These are phyloP conservation scores for Pyricularia grisea DNA, from an alignment of 2,329 filamentous ascomycete species.

Conservation along the genomic window DNA sequence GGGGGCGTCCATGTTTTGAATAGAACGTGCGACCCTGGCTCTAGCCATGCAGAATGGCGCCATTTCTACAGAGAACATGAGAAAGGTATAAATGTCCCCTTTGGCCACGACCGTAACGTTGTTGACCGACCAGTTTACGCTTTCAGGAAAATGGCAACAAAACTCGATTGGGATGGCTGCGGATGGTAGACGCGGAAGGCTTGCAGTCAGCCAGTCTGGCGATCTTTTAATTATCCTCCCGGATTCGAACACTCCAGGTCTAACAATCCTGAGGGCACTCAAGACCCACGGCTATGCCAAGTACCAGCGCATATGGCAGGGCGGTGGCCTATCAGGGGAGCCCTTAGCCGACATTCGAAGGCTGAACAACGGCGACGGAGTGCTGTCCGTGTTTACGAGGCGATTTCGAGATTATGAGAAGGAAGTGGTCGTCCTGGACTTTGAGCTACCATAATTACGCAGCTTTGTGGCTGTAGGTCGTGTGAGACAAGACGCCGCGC, in stretches of 20 bases:
- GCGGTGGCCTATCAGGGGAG: slow-evolving; percentile 24
- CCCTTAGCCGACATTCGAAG: slow-evolving; percentile 28
- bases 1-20: slow-evolving; percentile 40
- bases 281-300: slow-evolving; percentile 17
- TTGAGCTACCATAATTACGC: slow-evolving; percentile 13
- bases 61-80: slow-evolving; percentile 2
- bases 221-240: slow-evolving; percentile 28
- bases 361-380: slow-evolving; percentile 20
- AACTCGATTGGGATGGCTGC: slow-evolving; percentile 19
- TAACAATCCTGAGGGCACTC: slow-evolving; percentile 23
- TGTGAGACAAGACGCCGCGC: not conserved
- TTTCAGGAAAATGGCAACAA: slow-evolving; percentile 22
- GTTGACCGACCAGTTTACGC: not conserved
- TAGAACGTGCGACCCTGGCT: slow-evolving; percentile 17
- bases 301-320: slow-evolving; percentile 27
- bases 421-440: slow-evolving; percentile 26
- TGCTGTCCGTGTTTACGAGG: slow-evolving; percentile 25
- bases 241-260: slow-evolving; percentile 15
- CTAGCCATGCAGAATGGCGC: not conserved
- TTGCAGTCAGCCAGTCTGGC: slow-evolving; percentile 22
- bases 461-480: not conserved
- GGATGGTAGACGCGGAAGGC: slow-evolving; percentile 24
- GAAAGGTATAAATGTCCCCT: not conserved
- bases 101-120: not conserved
- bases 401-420: slow-evolving; percentile 11